phyloP scores from a whole-genome alignment of 306 rosid genomes.

The Acacia acuminata region DNA sequence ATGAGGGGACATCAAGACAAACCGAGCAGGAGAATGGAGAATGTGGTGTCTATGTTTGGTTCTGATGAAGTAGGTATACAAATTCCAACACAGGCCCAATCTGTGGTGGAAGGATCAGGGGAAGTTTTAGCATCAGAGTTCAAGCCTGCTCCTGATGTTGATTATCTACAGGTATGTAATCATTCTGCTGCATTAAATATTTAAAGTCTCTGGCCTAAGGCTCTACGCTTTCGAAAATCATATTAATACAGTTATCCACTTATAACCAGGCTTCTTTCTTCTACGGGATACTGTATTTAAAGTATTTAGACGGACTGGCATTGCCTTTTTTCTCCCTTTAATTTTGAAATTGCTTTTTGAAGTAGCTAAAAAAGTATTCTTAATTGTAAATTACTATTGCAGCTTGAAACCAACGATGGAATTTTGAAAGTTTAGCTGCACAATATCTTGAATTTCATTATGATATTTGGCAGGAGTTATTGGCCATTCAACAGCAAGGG shows the following conservation, averaged over 20 bases:
- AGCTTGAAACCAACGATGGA: not conserved
- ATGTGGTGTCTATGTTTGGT: slow-evolving; percentile 53
- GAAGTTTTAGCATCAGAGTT: slow-evolving; percentile 59
- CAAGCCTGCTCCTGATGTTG: slow-evolving; percentile 82
- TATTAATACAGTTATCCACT: not conserved
- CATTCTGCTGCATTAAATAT: slow-evolving; percentile 5
- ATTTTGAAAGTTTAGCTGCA: slow-evolving; percentile 12
- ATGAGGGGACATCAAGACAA: slow-evolving; percentile 45
- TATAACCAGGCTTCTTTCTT: slow-evolving; percentile 10
- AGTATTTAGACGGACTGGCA: not conserved
- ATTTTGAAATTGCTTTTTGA: slow-evolving; percentile 3
- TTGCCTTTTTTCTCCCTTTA: not conserved
- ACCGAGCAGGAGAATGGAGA: slow-evolving; percentile 50
- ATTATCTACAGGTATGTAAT: slow-evolving; percentile 82
- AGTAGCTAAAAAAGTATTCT: slow-evolving; percentile 1
- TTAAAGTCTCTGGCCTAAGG: not conserved
- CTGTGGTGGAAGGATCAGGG: slow-evolving; percentile 82
- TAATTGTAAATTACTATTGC: slow-evolving; percentile 13
- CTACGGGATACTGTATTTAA: not conserved
- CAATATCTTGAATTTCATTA: not conserved
- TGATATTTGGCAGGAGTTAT: slow-evolving; percentile 67
- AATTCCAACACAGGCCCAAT: slow-evolving; percentile 87
- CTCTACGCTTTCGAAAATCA: not conserved
- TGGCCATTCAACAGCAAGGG: slow-evolving; percentile 99
- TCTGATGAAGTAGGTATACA: slow-evolving; percentile 70